Percentiles rank a stretch among this genome's conserved stretches.
Evolutionary conservation across 73 alveolate species (phyloP).

Genomic region (Blepharisma stoltei): DNA sequence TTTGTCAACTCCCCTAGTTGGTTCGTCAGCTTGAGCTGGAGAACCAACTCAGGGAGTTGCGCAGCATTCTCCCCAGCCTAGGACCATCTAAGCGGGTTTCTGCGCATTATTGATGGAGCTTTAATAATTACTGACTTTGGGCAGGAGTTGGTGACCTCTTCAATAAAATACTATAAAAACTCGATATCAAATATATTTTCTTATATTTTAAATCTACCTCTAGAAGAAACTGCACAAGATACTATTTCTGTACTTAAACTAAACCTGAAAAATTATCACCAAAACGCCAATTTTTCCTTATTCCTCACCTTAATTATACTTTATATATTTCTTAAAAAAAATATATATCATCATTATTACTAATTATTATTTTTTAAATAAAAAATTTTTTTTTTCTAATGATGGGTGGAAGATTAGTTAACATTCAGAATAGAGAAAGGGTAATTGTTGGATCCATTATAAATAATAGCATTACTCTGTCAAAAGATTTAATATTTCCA

Average conservation of each 20-base stretch:
- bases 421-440: background rate
- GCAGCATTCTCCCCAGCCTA: too few relatives aligned
- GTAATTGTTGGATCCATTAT: background rate
- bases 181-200: background rate
- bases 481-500: conserved; percentile 27
- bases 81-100: conserved; percentile 24
- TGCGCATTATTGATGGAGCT: background rate
- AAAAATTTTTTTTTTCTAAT: too few relatives aligned
- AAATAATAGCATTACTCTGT: conserved; percentile 2
- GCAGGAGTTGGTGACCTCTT: background rate
- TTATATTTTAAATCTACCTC: conserved; percentile 29
- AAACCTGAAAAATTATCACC: conserved; percentile 19
- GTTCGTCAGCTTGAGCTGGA: too few relatives aligned
- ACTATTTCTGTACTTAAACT: background rate
- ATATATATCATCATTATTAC: too few relatives aligned
- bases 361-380: too few relatives aligned
- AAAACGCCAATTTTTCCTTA: conserved; percentile 20
- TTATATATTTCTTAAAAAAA: too few relatives aligned
- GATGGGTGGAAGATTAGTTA: too few relatives aligned
- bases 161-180: conserved; percentile 7
- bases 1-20: too few relatives aligned
- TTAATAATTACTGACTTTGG: background rate
- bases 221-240: conserved; percentile 31
- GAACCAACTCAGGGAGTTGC: too few relatives aligned
- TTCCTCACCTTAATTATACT: too few relatives aligned